Evolutionary conservation across 2,329 filamentous ascomycete species (phyloP), one percentile per base, ranked within the genome.

Genomic region (Decorospora gaudefroyi): DNA sequence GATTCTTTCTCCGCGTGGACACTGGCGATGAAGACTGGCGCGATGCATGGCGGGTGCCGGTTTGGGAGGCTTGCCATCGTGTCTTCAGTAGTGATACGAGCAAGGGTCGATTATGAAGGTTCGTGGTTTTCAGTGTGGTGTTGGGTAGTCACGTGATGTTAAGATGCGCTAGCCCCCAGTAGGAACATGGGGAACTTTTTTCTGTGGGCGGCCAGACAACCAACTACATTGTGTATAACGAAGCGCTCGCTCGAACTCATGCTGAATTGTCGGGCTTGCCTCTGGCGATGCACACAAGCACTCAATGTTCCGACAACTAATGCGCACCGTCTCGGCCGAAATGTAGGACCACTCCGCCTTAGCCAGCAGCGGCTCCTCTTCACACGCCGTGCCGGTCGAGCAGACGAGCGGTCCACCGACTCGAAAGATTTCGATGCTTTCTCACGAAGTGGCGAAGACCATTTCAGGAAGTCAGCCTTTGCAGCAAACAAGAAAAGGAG

Each of bases 221-320:
- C 33, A 43, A 44, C 32, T 27, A 29, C 27, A 26, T 32, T 42
- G 36, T 37, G 49, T 36, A 49, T 30, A 40, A 46, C 51, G 12
- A 43, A 30, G 30, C 45, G 38, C 51, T 36, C n/a, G 8, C 49
- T 46, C 43, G 32, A 37, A 31, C 47, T 55, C 38, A 77, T 77
- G 75, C 66, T 75, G 46, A 71, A 71, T 36, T 76, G 74, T 53
- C 70, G 67, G 49, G 67, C 70, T 51, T 76, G 73, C 60, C 64
- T 73, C 35, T 62, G 68, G 60, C 73, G 72, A 65, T 70, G 66
- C 53, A 63, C 74, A 35, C 71, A 71, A 31, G 70, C 73, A 33
- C 63, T 76, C 46, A 63, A 74, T 49, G 50, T 59, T 23, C 49
- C 59, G 12, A 30, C 58, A 21, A 35, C 48, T 26, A 55, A 51